Evolutionary conservation across 1,139 yeast species (phyloP).

Genomic region (Kodamaea ohmeri): DNA sequence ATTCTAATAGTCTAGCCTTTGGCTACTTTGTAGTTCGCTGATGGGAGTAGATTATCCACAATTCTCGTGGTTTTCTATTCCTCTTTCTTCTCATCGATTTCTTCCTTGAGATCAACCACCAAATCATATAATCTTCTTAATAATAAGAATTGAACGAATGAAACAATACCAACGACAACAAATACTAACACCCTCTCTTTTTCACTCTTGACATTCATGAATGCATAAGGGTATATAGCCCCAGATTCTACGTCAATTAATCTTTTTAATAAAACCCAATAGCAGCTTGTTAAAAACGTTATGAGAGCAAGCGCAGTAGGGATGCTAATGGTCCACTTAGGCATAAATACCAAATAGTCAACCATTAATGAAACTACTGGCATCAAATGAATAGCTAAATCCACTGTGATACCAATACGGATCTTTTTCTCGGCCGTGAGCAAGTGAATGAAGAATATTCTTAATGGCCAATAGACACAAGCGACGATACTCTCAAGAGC

Average conservation of each 20-base stretch:
- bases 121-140: slow-evolving; percentile 27
- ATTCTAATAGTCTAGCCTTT: too few species aligned
- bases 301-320: slow-evolving; percentile 42
- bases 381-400: slow-evolving; percentile 56
- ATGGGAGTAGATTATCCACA: too few species aligned
- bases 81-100: slow-evolving; percentile 3
- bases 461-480: slow-evolving; percentile 62
- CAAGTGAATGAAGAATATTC: slow-evolving; percentile 47
- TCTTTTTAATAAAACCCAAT: slow-evolving; percentile 51
- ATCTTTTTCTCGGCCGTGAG: slow-evolving; percentile 31
- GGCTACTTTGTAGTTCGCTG: too few species aligned
- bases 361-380: slow-evolving; percentile 51
- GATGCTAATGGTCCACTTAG: slow-evolving; percentile 39
- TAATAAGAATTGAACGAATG: slow-evolving; percentile 35
- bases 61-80: not conserved
- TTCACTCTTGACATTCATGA: slow-evolving; percentile 51
- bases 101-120: slow-evolving; percentile 16
- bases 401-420: slow-evolving; percentile 47
- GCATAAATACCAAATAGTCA: slow-evolving; percentile 58
- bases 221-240: slow-evolving; percentile 60
- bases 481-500: slow-evolving; percentile 61
- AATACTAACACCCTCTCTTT: slow-evolving; percentile 49
- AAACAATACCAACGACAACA: slow-evolving; percentile 44
- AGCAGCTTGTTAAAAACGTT: slow-evolving; percentile 39
- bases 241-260: slow-evolving; percentile 48